Percentiles rank a stretch among this genome's conserved stretches.
These are phyloP conservation scores for Paxillus rubicundulus DNA, from an alignment of 768 basidiomycete genomes.

Conservation along the genomic window DNA sequence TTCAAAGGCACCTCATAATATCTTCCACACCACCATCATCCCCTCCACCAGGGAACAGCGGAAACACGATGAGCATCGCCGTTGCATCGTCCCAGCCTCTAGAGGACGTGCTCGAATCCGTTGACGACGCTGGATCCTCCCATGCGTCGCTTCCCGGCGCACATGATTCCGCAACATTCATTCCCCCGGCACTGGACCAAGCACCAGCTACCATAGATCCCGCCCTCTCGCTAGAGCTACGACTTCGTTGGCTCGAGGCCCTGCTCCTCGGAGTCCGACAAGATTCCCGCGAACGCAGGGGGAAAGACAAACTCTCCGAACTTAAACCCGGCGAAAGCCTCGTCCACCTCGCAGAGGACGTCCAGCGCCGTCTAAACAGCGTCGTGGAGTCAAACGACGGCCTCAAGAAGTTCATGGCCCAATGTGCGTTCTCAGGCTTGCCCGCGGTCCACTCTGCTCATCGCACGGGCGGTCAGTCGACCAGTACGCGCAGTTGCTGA, in stretches of 20 bases:
- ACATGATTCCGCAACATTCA: constrained; percentile 4
- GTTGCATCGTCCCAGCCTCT: constrained; percentile 11
- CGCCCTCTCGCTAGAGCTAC: constrained; percentile 65
- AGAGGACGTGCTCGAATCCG: constrained; percentile 21
- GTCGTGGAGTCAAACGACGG: constrained; percentile 69
- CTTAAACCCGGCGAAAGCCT: constrained; percentile 56
- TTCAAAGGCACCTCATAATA: constrained; percentile 61
- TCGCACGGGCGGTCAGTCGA: constrained; percentile 53
- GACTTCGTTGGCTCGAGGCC: constrained; percentile 79
- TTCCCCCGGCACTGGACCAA: background rate
- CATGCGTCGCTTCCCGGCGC: constrained; percentile 5
- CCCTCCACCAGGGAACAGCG: constrained; percentile 31
- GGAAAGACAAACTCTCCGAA: constrained; percentile 33
- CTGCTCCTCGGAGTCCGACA: constrained; percentile 64
- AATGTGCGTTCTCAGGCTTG: no score
- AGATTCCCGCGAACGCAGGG: constrained; percentile 42
- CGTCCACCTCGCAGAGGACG: constrained; percentile 54
- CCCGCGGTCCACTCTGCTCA: no score
- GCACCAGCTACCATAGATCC: constrained; percentile 50
- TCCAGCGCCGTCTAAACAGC: constrained; percentile 54
- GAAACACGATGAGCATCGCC: constrained; percentile 16
- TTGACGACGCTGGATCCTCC: constrained; percentile 19
- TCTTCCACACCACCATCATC: constrained; percentile 54
- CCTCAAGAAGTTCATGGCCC: constrained; percentile 69
- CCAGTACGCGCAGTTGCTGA: constrained; percentile 70